Base-by-base conservation (phyloP, 2,329 filamentous ascomycete species). In the Aureobasidium sp. region DNA sequence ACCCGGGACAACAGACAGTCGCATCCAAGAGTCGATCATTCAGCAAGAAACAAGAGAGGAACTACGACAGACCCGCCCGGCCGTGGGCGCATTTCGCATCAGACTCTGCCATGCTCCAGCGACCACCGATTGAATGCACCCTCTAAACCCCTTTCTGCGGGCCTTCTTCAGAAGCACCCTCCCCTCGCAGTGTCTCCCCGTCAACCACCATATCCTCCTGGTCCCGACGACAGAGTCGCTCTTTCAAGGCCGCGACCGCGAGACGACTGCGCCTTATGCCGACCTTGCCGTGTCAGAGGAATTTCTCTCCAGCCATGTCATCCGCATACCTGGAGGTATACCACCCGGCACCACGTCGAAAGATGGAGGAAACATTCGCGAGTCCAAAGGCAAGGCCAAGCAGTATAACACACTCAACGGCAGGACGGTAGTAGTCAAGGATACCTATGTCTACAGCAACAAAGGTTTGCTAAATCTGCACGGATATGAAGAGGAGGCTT, bases 141-240 rank as follows among this genome's bases (percentile, higher is more conserved):
- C 94, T 81, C 84, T 97, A 86, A 99, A 99, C 79, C 94, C 94
- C 76, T 97, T 97, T 79, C 84, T 99, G 77, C 88, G 90, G 82
- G 91, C 93, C 82, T 97, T 99, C 86, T 97, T 97, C 84, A 91
- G 91, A 81, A 97, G 91, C 84, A 86, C 90, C 75, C 84, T 97
- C 73, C 88, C 89, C 69, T 81, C 88, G 71, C 93, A 97, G 86
- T 97, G 94, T 81, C 85, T 87, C 66, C 92, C 94, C 61, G 84
- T 91, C 67, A 89, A 94, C 76, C 90, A 96, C 75, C 90, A 84
- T 83, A 86, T 99, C 70, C 84, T 99, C 62, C 87, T 99, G 57
- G 93, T 97, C 40, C 94, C 94, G 50, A 89, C 89, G 60, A 97
- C 93, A 72, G 93, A 97, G 77, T 88, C 91, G 68, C 86, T 99